phyloP scores from a whole-genome alignment of 176 grass and related monocot genomes.

The Thinopyrum elongatum region DNA sequence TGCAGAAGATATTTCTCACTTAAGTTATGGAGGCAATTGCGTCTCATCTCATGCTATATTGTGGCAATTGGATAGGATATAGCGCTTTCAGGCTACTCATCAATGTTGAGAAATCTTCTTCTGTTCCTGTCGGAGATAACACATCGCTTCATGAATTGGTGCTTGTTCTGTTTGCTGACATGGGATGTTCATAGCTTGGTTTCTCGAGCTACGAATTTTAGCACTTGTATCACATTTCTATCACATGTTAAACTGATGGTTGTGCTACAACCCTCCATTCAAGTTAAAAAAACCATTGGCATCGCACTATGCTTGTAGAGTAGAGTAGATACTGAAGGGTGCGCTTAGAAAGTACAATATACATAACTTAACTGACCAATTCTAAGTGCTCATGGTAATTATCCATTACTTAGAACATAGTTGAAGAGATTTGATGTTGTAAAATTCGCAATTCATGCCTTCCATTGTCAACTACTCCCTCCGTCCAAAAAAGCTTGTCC shows the following conservation, averaged over 20 bases:
- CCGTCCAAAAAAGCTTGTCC: too few species aligned
- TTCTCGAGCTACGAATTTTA: not conserved
- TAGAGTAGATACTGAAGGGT: not conserved
- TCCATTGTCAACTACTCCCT: not conserved
- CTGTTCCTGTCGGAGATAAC: not conserved
- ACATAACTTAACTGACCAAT: not conserved
- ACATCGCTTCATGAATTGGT: not conserved
- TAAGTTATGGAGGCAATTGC: not conserved
- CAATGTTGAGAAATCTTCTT: not conserved
- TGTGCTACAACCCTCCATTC: not conserved
- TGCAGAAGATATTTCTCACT: not conserved
- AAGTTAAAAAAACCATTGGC: not conserved
- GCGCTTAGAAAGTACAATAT: not conserved
- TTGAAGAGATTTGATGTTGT: not conserved
- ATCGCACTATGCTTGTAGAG: not conserved
- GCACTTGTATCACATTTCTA: not conserved
- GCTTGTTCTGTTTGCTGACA: not conserved
- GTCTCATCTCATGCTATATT: not conserved
- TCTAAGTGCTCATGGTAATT: not conserved
- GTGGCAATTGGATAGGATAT: not conserved
- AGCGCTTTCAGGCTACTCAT: not conserved
- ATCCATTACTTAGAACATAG: not conserved
- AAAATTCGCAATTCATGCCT: not conserved
- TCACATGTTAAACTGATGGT: constrained; percentile 1
- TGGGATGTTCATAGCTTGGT: not conserved